Evolutionary conservation across 2,329 filamentous ascomycete genomes (phyloP), one percentile per base, ranked within the genome.

Genomic region (Knoxdaviesia proteae): DNA sequence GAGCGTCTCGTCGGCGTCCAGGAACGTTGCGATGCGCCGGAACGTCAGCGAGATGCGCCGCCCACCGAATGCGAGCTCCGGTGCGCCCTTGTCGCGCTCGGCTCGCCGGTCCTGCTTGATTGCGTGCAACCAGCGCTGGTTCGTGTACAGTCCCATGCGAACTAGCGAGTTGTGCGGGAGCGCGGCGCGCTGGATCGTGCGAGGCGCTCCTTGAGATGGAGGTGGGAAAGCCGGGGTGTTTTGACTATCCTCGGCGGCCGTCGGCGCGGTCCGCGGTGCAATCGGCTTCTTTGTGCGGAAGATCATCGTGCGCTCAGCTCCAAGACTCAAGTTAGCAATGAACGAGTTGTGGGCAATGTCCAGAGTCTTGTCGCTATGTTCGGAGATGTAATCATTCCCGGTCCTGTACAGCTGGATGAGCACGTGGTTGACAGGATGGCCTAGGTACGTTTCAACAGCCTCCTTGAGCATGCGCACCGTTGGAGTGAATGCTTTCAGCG

Each of bases 351-450:
- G 74, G 8, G 75, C 77, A 44, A 98, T 90, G 56, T 98, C 90
- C 30, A 98, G 65, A 0, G 88, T 94, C 61, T 98, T 98, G 57
- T 98, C 90, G 36, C 84, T 92, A 54, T 98, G 90, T 55, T 98
- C 90, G 1, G 84, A 90, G 47, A 98, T 98, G 55, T 84, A 84
- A 59, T 98, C 90, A 40, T 74, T 75, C 3, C 88, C 84, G 50
- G 71, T 70, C n/a, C 90, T 82, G 54, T 98, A 98, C 45, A 86
- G 72, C 54, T 98, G 90, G 39, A 98, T 92, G 40, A 98, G 63
- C 1, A 78, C 87, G 55, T 98, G 90, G 53, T 98, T 98, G 37
- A 98, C 61, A 1, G 72, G 63, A 52, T 96, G 90, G 0, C 82
- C 80, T 1, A 93, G 67, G 10, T 73, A 63, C 44, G 69, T 65